Conservation (phyloP, 208 protist species). For the Trypanosomatidae sp. region DNA sequence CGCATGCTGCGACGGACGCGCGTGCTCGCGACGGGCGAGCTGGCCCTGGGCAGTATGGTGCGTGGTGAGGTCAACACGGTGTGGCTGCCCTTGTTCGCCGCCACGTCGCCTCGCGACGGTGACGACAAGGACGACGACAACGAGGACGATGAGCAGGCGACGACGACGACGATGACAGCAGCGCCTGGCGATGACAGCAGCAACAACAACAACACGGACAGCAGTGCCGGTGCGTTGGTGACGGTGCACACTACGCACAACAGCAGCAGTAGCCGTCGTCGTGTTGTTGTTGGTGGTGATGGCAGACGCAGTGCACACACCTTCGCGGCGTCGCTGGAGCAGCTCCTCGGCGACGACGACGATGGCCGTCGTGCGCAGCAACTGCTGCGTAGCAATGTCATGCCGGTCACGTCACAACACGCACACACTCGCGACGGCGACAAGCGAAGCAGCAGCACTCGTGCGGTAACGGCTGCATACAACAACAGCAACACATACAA, state of each 20-base stretch:
- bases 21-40: constrained; percentile 25
- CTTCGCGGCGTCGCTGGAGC: not conserved
- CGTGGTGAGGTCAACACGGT: constrained; percentile 44
- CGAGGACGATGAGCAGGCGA: no score
- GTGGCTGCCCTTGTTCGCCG: constrained; percentile 44
- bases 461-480: no score
- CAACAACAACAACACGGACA: constrained; percentile 1
- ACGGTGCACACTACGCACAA: no score
- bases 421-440: no score
- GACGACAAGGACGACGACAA: not conserved
- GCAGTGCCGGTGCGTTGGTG: no score
- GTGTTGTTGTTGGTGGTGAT: no score
- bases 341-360: not conserved
- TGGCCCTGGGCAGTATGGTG: constrained; percentile 39
- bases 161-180: not conserved
- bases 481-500: constrained; percentile 1
- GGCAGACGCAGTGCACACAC: no score
- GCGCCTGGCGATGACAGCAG: not conserved
- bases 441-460: no score
- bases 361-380: no score
- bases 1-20: constrained; percentile 13
- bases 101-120: not conserved
- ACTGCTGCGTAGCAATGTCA: not conserved
- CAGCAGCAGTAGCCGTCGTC: constrained; percentile 1
- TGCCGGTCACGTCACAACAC: no score